Conservation (phyloP, 1,284 basidiomycete species). For the Moesziomyces sp. region DNA sequence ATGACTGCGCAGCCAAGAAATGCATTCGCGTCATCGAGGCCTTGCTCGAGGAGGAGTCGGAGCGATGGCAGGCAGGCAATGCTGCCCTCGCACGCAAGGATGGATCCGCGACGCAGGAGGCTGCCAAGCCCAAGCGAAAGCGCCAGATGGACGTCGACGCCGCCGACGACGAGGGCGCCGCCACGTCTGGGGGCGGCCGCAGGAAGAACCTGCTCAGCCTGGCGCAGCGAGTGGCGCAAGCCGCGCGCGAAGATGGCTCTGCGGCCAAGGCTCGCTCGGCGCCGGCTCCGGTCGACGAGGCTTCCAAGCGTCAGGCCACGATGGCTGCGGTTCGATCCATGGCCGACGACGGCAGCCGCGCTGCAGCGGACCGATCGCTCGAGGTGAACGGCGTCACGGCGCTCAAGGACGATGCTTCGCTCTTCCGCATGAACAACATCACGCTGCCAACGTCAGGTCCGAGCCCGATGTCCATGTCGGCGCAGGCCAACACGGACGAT, state of each 20-base stretch:
- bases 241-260: constrained; percentile 31
- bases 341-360: constrained; percentile 10
- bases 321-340: constrained; percentile 28
- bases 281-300: constrained; percentile 11
- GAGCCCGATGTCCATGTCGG: constrained; percentile 12
- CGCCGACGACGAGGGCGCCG: constrained; percentile 20
- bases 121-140: constrained; percentile 44
- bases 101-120: constrained; percentile 9
- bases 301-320: constrained; percentile 40
- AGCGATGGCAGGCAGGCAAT: constrained; percentile 53
- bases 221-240: constrained; percentile 55
- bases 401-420: constrained; percentile 39
- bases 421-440: constrained; percentile 32
- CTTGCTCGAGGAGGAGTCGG: constrained; percentile 62
- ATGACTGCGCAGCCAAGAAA: constrained; percentile 46
- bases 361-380: constrained; percentile 6
- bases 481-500: constrained; percentile 12
- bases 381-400: constrained; percentile 41
- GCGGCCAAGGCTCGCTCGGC: constrained; percentile 9
- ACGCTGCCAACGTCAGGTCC: constrained; percentile 28
- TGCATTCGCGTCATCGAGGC: constrained; percentile 63
- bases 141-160: constrained; percentile 39
- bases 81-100: constrained; percentile 30
- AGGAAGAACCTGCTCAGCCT: constrained; percentile 57
- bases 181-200: constrained; percentile 15